Base-by-base conservation (phyloP, 441 rosid genomes). In the Euphorbia schlechtendalii region DNA sequence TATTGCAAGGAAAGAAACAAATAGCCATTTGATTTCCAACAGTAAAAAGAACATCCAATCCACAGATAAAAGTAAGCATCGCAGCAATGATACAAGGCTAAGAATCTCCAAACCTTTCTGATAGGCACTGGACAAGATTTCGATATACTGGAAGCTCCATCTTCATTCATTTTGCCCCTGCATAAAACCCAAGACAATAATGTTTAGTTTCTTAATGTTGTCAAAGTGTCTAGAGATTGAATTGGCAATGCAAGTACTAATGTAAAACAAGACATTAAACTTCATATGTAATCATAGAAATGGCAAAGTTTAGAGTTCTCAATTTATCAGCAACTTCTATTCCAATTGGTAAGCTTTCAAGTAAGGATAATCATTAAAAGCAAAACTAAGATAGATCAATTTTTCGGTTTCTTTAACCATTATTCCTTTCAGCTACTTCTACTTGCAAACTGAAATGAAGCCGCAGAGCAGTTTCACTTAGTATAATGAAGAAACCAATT, bases 81-180 rank as follows among this genome's bases (percentile, higher is more conserved):
- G 11, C 6, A 4, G 56, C 28, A 53, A 56, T 14, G 9, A 56
- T 3, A 25, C 6, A 15, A 12, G 20, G 3, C 5, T 30, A 66
- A n/a, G 51, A 30, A 55, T 30, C 17, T 34, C 49, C 69, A 48
- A 10, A 87, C 91, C 87, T 76, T 82, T 76, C 65, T 77, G 58
- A 36, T 60, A 59, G 84, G 76, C 53, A 48, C 27, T 40, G 69
- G 49, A 52, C 62, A 72, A 32, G 81, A 64, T 67, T 77, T 84
- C 64, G 68, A 53, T 67, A 38, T 54, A 53, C 36, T 59, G 18
- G 18, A 17, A 69, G 30, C 74, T 59, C 62, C 63, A 55, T 61
- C 76, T 40, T 65, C 72, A 53, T 27, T 62, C 56, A 21, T 64
- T 66, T 58, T 69, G 48, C 71, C 66, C 81, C 92, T 90, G 64